Evolutionary conservation across 305 asterid species (phyloP).

Genomic region (Fraxinus sp.): DNA sequence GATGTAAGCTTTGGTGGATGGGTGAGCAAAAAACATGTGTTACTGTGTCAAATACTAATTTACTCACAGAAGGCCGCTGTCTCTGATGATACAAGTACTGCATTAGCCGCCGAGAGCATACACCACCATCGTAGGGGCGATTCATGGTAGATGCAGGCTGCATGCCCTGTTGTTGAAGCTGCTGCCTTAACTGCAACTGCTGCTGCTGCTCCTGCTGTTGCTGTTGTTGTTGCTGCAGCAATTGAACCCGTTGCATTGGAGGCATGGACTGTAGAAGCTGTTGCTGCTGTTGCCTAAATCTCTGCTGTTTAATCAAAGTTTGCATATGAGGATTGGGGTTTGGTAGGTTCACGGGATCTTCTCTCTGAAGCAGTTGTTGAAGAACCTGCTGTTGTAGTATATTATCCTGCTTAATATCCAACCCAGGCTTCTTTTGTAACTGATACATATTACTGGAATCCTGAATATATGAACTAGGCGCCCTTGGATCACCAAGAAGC

Average conservation of each 20-base stretch:
- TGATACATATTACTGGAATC: slow-evolving; percentile 58
- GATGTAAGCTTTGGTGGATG: slow-evolving; percentile 1
- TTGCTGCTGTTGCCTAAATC: slow-evolving; percentile 62
- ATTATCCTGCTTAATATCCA: slow-evolving; percentile 89
- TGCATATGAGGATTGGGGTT: slow-evolving; percentile 71
- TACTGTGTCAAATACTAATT: background rate
- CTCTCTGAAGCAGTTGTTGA: slow-evolving; percentile 74
- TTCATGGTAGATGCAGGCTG: slow-evolving; percentile 61
- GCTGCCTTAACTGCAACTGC: slow-evolving; percentile 70
- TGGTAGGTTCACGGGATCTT: slow-evolving; percentile 69
- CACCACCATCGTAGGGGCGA: slow-evolving; percentile 81
- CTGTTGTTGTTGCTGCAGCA: slow-evolving; percentile 13
- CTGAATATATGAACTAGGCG: slow-evolving; percentile 59
- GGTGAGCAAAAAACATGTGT: background rate
- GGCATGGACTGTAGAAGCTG: slow-evolving; percentile 29
- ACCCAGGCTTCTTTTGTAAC: slow-evolving; percentile 80
- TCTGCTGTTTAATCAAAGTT: slow-evolving; percentile 77
- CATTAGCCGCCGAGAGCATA: slow-evolving; percentile 88
- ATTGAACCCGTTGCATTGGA: slow-evolving; percentile 35
- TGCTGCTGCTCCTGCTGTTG: slow-evolving; percentile 27
- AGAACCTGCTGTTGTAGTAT: slow-evolving; percentile 73
- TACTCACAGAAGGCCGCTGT: slow-evolving; percentile 84
- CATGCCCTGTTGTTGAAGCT: slow-evolving; percentile 62
- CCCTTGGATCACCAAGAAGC: slow-evolving; percentile 54
- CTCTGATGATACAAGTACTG: slow-evolving; percentile 88